These are phyloP conservation scores for Salix dunnii DNA, from an alignment of 345 rosid genomes.

Conservation along the genomic window DNA sequence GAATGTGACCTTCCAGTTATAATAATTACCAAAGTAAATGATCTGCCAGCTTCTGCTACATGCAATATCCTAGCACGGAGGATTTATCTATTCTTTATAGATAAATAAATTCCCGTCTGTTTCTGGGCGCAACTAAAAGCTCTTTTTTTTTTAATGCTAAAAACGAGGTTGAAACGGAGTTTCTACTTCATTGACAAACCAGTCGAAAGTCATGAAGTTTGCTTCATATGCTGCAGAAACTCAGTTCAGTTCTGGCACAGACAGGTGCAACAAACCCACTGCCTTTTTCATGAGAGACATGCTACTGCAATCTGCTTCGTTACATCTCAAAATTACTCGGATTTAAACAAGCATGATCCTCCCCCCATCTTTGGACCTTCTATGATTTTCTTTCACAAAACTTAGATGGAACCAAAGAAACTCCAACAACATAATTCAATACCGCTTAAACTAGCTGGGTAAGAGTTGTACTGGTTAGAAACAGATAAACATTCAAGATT, in stretches of 20 bases:
- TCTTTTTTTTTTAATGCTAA: no score
- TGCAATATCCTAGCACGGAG: background rate
- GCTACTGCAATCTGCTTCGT: background rate
- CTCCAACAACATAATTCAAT: background rate
- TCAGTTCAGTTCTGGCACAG: background rate
- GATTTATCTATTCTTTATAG: background rate
- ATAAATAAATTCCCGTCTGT: background rate
- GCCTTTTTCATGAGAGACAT: background rate
- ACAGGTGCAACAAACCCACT: background rate
- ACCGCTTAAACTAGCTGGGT: background rate
- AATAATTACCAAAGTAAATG: background rate
- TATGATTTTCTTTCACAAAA: background rate
- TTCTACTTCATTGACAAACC: background rate
- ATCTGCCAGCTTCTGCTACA: background rate
- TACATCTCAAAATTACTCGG: background rate
- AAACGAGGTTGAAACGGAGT: background rate
- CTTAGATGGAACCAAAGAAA: background rate
- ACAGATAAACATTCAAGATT: constrained; percentile 3
- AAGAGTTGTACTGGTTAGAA: background rate
- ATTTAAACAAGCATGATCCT: background rate
- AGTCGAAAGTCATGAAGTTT: background rate
- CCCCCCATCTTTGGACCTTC: background rate
- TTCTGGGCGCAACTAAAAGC: no score
- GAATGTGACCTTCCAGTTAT: background rate
- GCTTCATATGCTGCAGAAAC: background rate